A percentile compares a stretch with the other conserved stretches of the same genome.
phyloP scores from a whole-genome alignment of 1,284 basidiomycete species.

The Athelia sp. region DNA sequence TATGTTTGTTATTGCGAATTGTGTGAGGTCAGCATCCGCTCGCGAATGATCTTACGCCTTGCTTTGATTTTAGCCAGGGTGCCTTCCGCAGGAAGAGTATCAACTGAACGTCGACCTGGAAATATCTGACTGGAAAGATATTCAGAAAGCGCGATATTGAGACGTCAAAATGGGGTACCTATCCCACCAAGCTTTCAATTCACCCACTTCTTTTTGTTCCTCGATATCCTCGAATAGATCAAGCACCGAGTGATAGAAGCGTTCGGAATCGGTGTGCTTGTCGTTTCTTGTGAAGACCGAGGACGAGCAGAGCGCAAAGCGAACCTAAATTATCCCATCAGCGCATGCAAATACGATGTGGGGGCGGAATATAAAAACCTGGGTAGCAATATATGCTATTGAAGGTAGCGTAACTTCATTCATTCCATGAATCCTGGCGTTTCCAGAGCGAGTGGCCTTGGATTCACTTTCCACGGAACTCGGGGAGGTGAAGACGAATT shows the following conservation, averaged over 20 bases:
- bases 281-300: not conserved
- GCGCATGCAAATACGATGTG: not conserved
- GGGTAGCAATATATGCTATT: not conserved
- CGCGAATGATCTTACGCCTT: too few relatives aligned
- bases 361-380: not conserved
- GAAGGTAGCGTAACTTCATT: not conserved
- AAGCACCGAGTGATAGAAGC: not conserved
- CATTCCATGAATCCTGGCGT: not conserved
- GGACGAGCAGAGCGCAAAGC: not conserved
- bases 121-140: conserved; percentile 1
- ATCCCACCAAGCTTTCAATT: not conserved
- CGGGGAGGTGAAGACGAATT: not conserved
- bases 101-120: conserved; percentile 10
- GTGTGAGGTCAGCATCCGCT: too few relatives aligned
- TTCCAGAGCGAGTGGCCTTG: not conserved
- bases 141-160: not conserved
- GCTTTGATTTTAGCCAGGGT: not conserved
- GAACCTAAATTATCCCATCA: not conserved
- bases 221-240: not conserved
- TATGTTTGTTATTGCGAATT: too few relatives aligned
- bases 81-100: not conserved
- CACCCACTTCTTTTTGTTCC: not conserved
- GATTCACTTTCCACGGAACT: not conserved
- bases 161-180: too few relatives aligned
- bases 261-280: not conserved